phyloP scores from a whole-genome alignment of 768 basidiomycete genomes.

The Lyophyllum semitale region DNA sequence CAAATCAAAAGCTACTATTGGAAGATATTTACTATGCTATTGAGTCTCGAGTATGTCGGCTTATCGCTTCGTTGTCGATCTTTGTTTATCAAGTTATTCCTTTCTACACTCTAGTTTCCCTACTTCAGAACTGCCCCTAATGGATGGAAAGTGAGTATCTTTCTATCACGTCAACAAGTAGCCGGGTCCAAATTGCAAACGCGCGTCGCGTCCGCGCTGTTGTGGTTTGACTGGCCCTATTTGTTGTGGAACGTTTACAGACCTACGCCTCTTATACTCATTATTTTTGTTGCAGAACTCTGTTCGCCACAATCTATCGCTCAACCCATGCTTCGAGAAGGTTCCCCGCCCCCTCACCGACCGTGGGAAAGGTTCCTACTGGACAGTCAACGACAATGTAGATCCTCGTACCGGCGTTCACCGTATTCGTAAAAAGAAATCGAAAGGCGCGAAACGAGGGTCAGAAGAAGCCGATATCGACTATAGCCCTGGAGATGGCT shows the following conservation, averaged over 20 bases:
- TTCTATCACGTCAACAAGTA: slow-evolving; percentile 1
- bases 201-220: slow-evolving; percentile 60
- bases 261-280: slow-evolving; percentile 27
- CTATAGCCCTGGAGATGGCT: slow-evolving; percentile 52
- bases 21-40: slow-evolving; percentile 94
- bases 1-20: slow-evolving; percentile 80
- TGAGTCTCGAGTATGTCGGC: slow-evolving; percentile 72
- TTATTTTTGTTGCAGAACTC: slow-evolving; percentile 62
- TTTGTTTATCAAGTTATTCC: background rate
- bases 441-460: slow-evolving; percentile 54
- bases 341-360: slow-evolving; percentile 90
- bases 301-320: slow-evolving; percentile 86
- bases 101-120: slow-evolving; percentile 60
- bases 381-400: slow-evolving; percentile 90
- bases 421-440: slow-evolving; percentile 85
- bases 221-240: slow-evolving; percentile 64
- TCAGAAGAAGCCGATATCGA: slow-evolving; percentile 68
- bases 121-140: slow-evolving; percentile 86
- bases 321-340: slow-evolving; percentile 91
- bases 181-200: slow-evolving; percentile 15
- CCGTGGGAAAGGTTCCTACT: slow-evolving; percentile 88
- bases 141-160: slow-evolving; percentile 83
- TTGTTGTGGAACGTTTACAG: slow-evolving; percentile 53
- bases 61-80: slow-evolving; percentile 1
- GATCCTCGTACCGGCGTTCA: slow-evolving; percentile 90